phyloP scores from a whole-genome alignment of 768 basidiomycete species.

The Psilocybe subaeruginosa region DNA sequence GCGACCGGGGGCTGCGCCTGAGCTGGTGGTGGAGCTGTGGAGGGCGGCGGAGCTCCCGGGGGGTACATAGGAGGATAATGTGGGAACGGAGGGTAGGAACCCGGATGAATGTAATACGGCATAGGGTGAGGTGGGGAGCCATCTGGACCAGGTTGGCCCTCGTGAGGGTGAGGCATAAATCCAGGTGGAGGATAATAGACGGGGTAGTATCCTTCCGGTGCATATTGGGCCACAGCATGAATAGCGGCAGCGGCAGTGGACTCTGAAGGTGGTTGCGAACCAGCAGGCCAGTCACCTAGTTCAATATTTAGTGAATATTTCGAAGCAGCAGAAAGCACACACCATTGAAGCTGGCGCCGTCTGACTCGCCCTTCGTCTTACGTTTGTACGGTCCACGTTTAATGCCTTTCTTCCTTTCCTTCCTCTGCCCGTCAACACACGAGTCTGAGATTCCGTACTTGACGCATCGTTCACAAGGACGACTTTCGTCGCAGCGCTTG shows the following conservation, averaged over 20 bases:
- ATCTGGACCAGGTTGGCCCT: slow-evolving; percentile 33
- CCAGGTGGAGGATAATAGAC: slow-evolving; percentile 40
- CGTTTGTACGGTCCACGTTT: slow-evolving; percentile 88
- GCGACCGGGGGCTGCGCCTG: slow-evolving; percentile 19
- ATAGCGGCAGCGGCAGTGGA: slow-evolving; percentile 31
- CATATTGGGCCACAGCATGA: slow-evolving; percentile 35
- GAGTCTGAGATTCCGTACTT: slow-evolving; percentile 82
- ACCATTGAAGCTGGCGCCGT: slow-evolving; percentile 21
- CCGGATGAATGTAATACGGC: slow-evolving; percentile 44
- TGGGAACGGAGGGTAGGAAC: slow-evolving; percentile 37
- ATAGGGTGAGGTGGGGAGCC: slow-evolving; percentile 32
- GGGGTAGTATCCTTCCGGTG: slow-evolving; percentile 44
- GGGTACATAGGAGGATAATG: slow-evolving; percentile 40
- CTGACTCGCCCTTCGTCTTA: slow-evolving; percentile 41
- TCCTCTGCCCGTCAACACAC: slow-evolving; percentile 89
- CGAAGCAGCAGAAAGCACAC: slow-evolving; percentile 1
- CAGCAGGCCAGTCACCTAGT: slow-evolving; percentile 31
- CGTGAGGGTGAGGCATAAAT: slow-evolving; percentile 35
- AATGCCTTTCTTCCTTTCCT: slow-evolving; percentile 90
- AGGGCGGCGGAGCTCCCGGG: slow-evolving; percentile 23
- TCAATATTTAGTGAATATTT: slow-evolving; percentile 7
- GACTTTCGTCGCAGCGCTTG: slow-evolving; percentile 86
- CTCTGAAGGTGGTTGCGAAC: slow-evolving; percentile 25
- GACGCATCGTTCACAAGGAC: slow-evolving; percentile 88
- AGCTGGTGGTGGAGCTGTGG: slow-evolving; percentile 15